phyloP scores from a whole-genome alignment of 345 rosid species.

The Chamaenerion angustifolium region DNA sequence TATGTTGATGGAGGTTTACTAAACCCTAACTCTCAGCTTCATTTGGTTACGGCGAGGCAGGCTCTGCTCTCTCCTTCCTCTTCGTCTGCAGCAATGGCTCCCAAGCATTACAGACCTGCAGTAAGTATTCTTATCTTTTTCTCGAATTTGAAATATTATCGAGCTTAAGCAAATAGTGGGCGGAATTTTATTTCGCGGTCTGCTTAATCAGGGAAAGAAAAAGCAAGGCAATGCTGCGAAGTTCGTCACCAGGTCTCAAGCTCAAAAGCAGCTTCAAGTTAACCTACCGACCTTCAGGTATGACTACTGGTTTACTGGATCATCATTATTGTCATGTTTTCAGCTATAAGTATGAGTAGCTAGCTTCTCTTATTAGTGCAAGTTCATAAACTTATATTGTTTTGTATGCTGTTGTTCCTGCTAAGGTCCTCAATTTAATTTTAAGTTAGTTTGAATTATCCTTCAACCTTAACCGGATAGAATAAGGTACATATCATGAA shows the following conservation, averaged over 20 bases:
- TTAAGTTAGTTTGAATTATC: too few species aligned
- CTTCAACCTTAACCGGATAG: too few species aligned
- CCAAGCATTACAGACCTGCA: too few species aligned
- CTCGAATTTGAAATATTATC: background rate
- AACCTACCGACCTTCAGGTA: conserved; percentile 62
- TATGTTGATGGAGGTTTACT: too few species aligned
- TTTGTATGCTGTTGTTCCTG: background rate
- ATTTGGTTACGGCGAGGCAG: too few species aligned
- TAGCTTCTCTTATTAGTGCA: background rate
- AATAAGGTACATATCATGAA: too few species aligned
- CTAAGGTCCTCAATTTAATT: background rate
- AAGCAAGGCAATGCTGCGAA: conserved; percentile 90
- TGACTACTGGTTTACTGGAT: background rate
- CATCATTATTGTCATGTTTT: background rate
- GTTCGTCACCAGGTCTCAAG: conserved; percentile 81
- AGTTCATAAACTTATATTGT: background rate
- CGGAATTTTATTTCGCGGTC: background rate
- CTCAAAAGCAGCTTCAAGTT: conserved; percentile 71
- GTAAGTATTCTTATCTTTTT: too few species aligned
- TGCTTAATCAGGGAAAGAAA: conserved; percentile 65
- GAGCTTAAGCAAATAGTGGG: background rate
- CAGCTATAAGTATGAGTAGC: background rate
- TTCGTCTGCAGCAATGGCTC: background rate
- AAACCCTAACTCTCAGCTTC: too few species aligned
- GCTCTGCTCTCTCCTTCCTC: background rate